Percentiles rank a stretch among this genome's conserved stretches.
phyloP scores from a whole-genome alignment of 1,139 yeast genomes.

The Blastobotrys raffinosifermentans region DNA sequence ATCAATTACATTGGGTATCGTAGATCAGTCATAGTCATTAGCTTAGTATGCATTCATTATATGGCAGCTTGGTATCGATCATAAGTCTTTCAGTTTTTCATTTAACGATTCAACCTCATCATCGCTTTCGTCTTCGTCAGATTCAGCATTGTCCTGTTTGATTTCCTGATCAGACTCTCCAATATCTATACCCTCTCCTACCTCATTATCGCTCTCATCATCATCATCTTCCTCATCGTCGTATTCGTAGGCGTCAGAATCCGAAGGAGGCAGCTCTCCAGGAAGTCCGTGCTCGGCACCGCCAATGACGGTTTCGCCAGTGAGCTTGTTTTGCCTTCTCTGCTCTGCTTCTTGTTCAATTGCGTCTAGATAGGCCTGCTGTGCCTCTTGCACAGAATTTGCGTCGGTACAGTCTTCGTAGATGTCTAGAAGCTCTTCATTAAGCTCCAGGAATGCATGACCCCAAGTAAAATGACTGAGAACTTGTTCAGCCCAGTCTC shows the following conservation, averaged over 20 bases:
- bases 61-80: slow-evolving; percentile 8
- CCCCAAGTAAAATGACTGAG: slow-evolving; percentile 92
- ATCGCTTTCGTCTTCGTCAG: no score
- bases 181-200: no score
- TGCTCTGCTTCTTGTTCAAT: slow-evolving; percentile 65
- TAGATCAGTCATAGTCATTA: no score
- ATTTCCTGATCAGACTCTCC: no score
- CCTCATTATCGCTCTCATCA: slow-evolving; percentile 8
- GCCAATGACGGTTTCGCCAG: slow-evolving; percentile 53
- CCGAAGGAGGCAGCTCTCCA: slow-evolving; percentile 29
- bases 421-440: slow-evolving; percentile 65
- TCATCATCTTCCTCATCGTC: slow-evolving; percentile 29
- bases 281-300: slow-evolving; percentile 59
- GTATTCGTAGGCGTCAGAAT: slow-evolving; percentile 23
- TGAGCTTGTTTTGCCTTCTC: slow-evolving; percentile 44
- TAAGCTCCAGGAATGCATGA: slow-evolving; percentile 71
- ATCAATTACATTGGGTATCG: no score
- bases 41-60: no score
- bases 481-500: slow-evolving; percentile 80
- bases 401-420: slow-evolving; percentile 80
- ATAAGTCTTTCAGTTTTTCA: no score
- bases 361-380: slow-evolving; percentile 65
- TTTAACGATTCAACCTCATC: no score
- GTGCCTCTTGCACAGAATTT: slow-evolving; percentile 66
- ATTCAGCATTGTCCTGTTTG: no score